Evolutionary conservation across 2,329 filamentous ascomycete genomes (phyloP), one percentile per base, ranked within the genome.

Genomic region (Gremmenia infestans): DNA sequence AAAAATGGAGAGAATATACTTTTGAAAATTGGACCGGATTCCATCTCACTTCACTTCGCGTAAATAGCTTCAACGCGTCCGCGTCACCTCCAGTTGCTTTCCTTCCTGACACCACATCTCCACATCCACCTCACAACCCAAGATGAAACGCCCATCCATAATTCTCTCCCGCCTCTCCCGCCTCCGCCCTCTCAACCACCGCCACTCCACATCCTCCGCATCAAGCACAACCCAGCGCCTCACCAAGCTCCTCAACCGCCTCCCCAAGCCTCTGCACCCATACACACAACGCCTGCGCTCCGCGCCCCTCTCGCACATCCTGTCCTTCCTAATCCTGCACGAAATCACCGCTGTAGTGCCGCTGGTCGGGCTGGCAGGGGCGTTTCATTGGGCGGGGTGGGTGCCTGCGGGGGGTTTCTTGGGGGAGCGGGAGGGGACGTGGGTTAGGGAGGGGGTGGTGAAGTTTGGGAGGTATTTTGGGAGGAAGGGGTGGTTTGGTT

Each of bases 291-390:
- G 84, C 0, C 81, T 99, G 3, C 82, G 86, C 55, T 78, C 81
- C 54, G 91, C 91, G 0, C 94, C 94, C 0, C 72, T 91, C 46
- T 89, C 89, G 1, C 91, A 97, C 73, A 78, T 96, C 43, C 83
- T 87, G 1, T 86, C 93, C 0, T 99, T 99, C 71, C 77, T 97
- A 11, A 76, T 97, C 40, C 80, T 99, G 0, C 94, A 99, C 75
- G 94, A 99, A 72, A 70, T 97, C 46, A 97, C 94, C 0, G 93
- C 94, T 9, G 75, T 97, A 11, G 72, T 93, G 1, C 93, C 93
- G 0, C 73, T 97, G 0, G 71, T 95, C 40, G 86, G 82, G 0
- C 79, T 97, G 1, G 85, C 89, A 22, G 85, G 80, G 0, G 70
- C 83, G 1, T 96, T 99, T 72, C 89, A 97, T 73, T 91, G 90